phyloP scores from a whole-genome alignment of 495 filamentous ascomycete genomes.

The Beverwykella pulmonaria region DNA sequence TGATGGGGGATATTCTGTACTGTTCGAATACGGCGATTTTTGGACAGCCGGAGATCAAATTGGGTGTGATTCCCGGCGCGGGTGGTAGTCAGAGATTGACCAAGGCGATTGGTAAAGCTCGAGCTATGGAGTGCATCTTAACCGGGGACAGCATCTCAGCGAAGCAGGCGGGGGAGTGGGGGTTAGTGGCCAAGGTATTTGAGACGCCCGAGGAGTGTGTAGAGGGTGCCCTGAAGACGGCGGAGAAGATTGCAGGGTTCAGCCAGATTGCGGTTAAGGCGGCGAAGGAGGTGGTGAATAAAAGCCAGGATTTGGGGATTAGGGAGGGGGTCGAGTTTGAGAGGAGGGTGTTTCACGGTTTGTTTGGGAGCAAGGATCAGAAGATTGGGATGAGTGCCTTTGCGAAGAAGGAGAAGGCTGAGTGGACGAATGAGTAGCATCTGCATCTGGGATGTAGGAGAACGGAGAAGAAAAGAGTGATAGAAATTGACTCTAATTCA shows the following conservation, averaged over 20 bases:
- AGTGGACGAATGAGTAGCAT: slow-evolving; percentile 80
- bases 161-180: slow-evolving; percentile 84
- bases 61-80: slow-evolving; percentile 89
- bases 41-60: slow-evolving; percentile 94
- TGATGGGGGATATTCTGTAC: slow-evolving; percentile 96
- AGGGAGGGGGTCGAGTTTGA: slow-evolving; percentile 94
- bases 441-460: background rate
- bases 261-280: slow-evolving; percentile 79
- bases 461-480: background rate
- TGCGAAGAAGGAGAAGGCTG: slow-evolving; percentile 87
- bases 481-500: background rate
- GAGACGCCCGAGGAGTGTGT: slow-evolving; percentile 80
- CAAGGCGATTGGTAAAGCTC: slow-evolving; percentile 80
- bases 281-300: slow-evolving; percentile 97
- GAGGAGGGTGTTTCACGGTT: slow-evolving; percentile 82
- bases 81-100: slow-evolving; percentile 91
- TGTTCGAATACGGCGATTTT: slow-evolving; percentile 81
- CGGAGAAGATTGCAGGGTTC: slow-evolving; percentile 84
- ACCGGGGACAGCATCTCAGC: slow-evolving; percentile 83
- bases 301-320: slow-evolving; percentile 85
- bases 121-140: slow-evolving; percentile 91
- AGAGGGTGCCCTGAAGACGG: slow-evolving; percentile 74
- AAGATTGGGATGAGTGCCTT: slow-evolving; percentile 98
- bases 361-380: slow-evolving; percentile 94
- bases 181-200: slow-evolving; percentile 80